Conservation (phyloP, 768 basidiomycete genomes). For the Lactarius hengduanensis region DNA sequence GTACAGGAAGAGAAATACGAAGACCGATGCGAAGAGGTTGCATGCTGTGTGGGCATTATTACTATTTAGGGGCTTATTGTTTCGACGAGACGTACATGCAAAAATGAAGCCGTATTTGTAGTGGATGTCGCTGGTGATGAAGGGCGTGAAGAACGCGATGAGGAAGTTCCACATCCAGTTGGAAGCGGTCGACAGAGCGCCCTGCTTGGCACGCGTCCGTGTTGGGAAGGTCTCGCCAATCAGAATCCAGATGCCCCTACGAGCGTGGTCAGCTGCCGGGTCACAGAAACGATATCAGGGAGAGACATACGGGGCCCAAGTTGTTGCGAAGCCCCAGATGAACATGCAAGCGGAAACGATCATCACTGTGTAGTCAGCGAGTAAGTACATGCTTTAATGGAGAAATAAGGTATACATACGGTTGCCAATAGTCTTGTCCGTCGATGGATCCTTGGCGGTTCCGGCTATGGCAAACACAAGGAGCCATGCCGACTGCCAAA, state of each 20-base stretch:
- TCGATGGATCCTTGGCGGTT: slow-evolving; percentile 54
- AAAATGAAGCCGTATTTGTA: slow-evolving; percentile 73
- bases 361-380: slow-evolving; percentile 31
- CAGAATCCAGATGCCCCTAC: slow-evolving; percentile 69
- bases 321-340: slow-evolving; percentile 68
- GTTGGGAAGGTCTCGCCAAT: slow-evolving; percentile 78
- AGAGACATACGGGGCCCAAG: slow-evolving; percentile 56
- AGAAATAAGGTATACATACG: slow-evolving; percentile 36
- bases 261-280: slow-evolving; percentile 2
- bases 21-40: slow-evolving; percentile 55
- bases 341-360: slow-evolving; percentile 65
- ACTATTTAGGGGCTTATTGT: too few species aligned
- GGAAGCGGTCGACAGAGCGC: slow-evolving; percentile 58
- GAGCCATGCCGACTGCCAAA: slow-evolving; percentile 71
- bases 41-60: slow-evolving; percentile 38
- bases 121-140: slow-evolving; percentile 54
- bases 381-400: not conserved
- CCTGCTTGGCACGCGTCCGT: slow-evolving; percentile 69
- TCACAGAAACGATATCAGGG: not conserved
- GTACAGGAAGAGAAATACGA: slow-evolving; percentile 76
- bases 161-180: slow-evolving; percentile 75
- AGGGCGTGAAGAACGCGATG: slow-evolving; percentile 77
- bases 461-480: slow-evolving; percentile 74
- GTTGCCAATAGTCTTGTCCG: slow-evolving; percentile 51
- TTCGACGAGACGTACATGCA: slow-evolving; percentile 42